Evolutionary conservation across 1,284 basidiomycete genomes (phyloP).

Genomic region (Pisolithus thermaeus): DNA sequence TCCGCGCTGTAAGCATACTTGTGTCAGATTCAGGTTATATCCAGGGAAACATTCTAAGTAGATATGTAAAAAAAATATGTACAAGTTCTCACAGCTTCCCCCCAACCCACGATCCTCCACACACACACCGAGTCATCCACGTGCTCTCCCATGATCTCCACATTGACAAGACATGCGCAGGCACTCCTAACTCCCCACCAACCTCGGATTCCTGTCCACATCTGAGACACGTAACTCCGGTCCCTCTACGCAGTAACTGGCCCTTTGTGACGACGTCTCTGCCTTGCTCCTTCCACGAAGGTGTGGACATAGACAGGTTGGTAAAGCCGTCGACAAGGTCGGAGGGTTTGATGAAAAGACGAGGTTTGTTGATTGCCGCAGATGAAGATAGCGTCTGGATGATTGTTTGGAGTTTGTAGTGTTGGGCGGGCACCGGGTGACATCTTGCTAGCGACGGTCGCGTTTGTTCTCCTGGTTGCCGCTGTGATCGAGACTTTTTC

Average conservation of each 20-base stretch:
- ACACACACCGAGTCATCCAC: constrained; percentile 57
- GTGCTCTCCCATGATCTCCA: constrained; percentile 61
- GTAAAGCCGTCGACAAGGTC: constrained; percentile 60
- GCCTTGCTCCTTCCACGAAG: constrained; percentile 34
- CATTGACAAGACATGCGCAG: constrained; percentile 33
- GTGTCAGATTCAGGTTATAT: too few relatives aligned
- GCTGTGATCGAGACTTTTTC: not conserved
- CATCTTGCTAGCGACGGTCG: constrained; percentile 50
- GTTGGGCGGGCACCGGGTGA: constrained; percentile 42
- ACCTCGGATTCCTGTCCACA: constrained; percentile 56
- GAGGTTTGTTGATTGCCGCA: constrained; percentile 51
- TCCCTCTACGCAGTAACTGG: constrained; percentile 33
- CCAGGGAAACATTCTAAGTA: too few relatives aligned
- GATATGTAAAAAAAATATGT: not conserved
- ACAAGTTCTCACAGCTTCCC: constrained; percentile 11
- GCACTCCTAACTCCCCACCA: constrained; percentile 24
- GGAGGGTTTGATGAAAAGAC: constrained; percentile 61
- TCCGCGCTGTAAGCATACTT: too few relatives aligned
- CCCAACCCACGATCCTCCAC: constrained; percentile 59
- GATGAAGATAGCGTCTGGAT: constrained; percentile 44
- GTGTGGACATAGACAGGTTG: constrained; percentile 27
- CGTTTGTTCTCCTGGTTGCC: constrained; percentile 40
- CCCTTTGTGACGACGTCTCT: constrained; percentile 62
- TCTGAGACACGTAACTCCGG: constrained; percentile 45
- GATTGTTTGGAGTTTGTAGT: constrained; percentile 35